Base-by-base conservation (phyloP, 768 basidiomycete genomes). In the Leccinum boreale region DNA sequence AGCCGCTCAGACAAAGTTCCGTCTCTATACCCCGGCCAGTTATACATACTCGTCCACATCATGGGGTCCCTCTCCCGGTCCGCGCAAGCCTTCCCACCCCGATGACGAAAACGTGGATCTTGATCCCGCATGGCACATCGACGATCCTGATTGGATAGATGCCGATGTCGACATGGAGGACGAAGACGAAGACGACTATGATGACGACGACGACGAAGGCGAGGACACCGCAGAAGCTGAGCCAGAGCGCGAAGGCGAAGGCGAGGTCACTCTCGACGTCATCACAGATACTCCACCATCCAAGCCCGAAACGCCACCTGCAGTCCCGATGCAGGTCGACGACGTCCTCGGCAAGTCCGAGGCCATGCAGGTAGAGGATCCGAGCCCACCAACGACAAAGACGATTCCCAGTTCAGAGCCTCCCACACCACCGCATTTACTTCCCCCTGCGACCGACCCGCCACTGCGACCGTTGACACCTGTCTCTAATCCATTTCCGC, bases 1-100 rank as follows among this genome's bases (percentile, higher is more conserved):
- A 4, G 5, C 49, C 15, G 52, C 52, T 3, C 64, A 57, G 42
- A 72, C 72, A 6, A 66, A 62, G 21, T 72, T 72, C 24, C 60
- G 70, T n/a, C 60, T 72, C 6, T 72, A 72, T 39, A 72, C 71
- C 33, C 71, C 71, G 0, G 70, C 70, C 8, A 72, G 72, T n/a
- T 72, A 72, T 44, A 73, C 69, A 1, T 73, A 71, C 19, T 69
- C 63, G 0, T 59, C 63, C 28, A 58, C 61, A 12, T 60, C 69
- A 0, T 69, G 70, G 63, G 59, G 44, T 0, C 57, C 69, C 6
- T 45, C 57, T 3, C 49, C 61, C 1, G 58, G 39, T 3, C 2
- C 62, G 0, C 60, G 53, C 62, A 67, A 65, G 12, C 6, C 58
- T 5, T 66, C 31, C 12, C 52, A 59, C 4, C 0, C 59, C 23